Evolutionary conservation across 768 basidiomycete species (phyloP).

Genomic region (Thelephora ganbajun): DNA sequence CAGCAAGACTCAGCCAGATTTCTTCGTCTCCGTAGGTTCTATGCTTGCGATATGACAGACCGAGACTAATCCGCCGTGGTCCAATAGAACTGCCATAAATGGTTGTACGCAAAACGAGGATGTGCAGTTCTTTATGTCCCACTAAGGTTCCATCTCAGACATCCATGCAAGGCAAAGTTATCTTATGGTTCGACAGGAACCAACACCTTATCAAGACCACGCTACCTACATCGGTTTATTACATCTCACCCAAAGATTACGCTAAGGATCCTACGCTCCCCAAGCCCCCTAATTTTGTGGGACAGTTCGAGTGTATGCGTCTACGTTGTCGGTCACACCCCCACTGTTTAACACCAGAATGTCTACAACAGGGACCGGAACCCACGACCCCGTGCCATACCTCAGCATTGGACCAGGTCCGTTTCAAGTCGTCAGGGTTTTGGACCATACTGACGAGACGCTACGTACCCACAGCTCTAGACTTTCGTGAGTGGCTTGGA

Average conservation of each 20-base stretch:
- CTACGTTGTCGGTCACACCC: background rate
- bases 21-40: constrained; percentile 55
- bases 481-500: constrained; percentile 61
- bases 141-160: constrained; percentile 24
- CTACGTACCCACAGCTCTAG: constrained; percentile 33
- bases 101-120: constrained; percentile 60
- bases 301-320: constrained; percentile 38
- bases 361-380: constrained; percentile 40
- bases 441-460: background rate
- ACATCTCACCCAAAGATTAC: constrained; percentile 30
- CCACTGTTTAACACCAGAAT: background rate
- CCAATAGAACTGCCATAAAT: constrained; percentile 73
- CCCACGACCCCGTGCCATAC: constrained; percentile 38
- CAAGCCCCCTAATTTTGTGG: constrained; percentile 24
- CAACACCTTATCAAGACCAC: constrained; percentile 47
- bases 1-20: constrained; percentile 44
- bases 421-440: constrained; percentile 2
- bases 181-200: constrained; percentile 28
- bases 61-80: background rate
- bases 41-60: background rate
- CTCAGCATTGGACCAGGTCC: constrained; percentile 42
- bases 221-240: constrained; percentile 40
- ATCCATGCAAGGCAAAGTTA: background rate
- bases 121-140: constrained; percentile 68
- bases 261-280: constrained; percentile 14